phyloP scores from a whole-genome alignment of 2,329 filamentous ascomycete species.

The Cladosporium sp. region DNA sequence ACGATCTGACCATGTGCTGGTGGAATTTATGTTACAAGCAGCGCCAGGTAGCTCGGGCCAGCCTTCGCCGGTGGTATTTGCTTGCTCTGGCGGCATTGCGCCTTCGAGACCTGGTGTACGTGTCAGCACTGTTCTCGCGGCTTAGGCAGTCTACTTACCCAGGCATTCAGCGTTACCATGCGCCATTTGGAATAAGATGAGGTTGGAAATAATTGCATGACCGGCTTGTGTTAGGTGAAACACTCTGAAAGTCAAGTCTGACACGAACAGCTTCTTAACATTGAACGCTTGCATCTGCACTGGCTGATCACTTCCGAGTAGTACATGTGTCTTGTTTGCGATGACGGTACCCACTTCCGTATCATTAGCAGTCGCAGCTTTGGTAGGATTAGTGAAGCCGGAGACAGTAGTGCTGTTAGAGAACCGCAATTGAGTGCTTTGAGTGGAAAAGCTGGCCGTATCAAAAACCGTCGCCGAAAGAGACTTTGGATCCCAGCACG shows the following conservation, averaged over 20 bases:
- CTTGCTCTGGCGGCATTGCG: neutral
- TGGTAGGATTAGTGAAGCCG: neutral
- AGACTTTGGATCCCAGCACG: neutral
- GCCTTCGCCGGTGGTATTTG: neutral
- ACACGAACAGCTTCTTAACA: slow-evolving; percentile 2
- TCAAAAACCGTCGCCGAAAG: too few relatives aligned
- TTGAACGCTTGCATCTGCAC: slow-evolving; percentile 1
- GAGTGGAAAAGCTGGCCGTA: too few relatives aligned
- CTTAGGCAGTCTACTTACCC: neutral
- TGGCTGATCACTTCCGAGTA: neutral
- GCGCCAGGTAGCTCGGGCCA: neutral
- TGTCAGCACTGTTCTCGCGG: neutral
- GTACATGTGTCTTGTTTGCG: slow-evolving; percentile 7
- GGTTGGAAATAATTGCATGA: slow-evolving; percentile 10
- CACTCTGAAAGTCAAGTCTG: slow-evolving; percentile 4
- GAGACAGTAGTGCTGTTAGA: neutral
- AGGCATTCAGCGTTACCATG: neutral
- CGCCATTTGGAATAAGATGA: slow-evolving; percentile 11
- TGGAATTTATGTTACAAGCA: slow-evolving; percentile 7
- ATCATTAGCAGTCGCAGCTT: neutral
- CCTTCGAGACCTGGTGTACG: neutral
- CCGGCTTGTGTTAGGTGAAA: slow-evolving; percentile 13
- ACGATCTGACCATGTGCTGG: slow-evolving; percentile 6
- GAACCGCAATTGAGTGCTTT: too few relatives aligned
- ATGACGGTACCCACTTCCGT: slow-evolving; percentile 1